A percentile compares a stretch with the other conserved stretches of the same genome.
These are phyloP conservation scores for Colletotrichum falcatum DNA, from an alignment of 2,329 filamentous ascomycete species.

Conservation along the genomic window DNA sequence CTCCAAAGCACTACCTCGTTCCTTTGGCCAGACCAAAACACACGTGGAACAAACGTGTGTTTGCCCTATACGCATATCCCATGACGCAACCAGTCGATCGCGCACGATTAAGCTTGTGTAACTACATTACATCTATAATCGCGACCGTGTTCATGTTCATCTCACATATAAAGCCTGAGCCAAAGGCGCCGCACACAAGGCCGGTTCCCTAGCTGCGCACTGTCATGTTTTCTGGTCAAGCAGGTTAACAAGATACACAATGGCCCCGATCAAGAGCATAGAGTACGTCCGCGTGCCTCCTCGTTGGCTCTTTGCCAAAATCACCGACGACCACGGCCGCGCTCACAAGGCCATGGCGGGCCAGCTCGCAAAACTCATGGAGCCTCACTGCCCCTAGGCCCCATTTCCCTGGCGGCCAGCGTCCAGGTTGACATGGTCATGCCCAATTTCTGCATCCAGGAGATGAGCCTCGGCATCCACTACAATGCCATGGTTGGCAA, in stretches of 20 bases:
- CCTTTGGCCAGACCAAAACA: not conserved
- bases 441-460: constrained; percentile 73
- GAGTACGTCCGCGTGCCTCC: constrained; percentile 76
- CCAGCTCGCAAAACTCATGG: constrained; percentile 72
- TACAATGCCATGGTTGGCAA: constrained; percentile 66
- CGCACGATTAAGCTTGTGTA: not conserved
- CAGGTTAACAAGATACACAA: too few species aligned
- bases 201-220: not conserved
- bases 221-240: not conserved
- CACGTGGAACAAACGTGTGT: not conserved
- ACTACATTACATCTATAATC: not conserved
- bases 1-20: not conserved
- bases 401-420: constrained; percentile 72
- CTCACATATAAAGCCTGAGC: not conserved
- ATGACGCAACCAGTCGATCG: not conserved
- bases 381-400: constrained; percentile 72
- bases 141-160: not conserved
- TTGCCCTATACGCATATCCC: not conserved
- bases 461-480: constrained; percentile 77
- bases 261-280: constrained; percentile 62
- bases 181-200: not conserved
- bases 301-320: constrained; percentile 76
- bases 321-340: constrained; percentile 75
- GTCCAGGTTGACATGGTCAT: constrained; percentile 68
- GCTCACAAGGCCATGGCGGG: constrained; percentile 78